Evolutionary conservation across 177 flowering plant genomes (phyloP).

Genomic region (Viscum album): DNA sequence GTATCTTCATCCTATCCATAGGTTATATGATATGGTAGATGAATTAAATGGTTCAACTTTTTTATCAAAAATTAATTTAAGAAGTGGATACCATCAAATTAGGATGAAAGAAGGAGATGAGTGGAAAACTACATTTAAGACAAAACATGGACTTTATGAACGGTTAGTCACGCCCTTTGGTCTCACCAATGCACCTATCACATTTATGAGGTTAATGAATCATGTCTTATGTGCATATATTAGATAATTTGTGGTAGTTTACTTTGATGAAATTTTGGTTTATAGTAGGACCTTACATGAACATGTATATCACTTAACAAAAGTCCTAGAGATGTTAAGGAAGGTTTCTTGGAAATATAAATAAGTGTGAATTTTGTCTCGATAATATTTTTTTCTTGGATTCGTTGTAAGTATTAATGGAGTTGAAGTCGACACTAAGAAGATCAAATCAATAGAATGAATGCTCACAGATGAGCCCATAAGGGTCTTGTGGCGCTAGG

Average conservation of each 20-base stretch:
- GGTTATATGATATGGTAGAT: background rate
- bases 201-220: background rate
- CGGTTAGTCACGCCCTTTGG: background rate
- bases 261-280: background rate
- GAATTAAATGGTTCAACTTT: background rate
- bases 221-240: background rate
- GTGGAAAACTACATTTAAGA: background rate
- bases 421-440: background rate
- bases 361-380: background rate
- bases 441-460: no score
- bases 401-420: background rate
- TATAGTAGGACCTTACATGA: background rate
- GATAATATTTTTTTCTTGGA: background rate
- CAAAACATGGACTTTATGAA: background rate
- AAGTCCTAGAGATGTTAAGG: background rate
- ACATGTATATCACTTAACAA: background rate
- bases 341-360: background rate
- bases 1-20: background rate
- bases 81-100: background rate
- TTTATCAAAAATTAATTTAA: background rate
- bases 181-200: background rate
- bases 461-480: no score
- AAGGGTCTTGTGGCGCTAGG: no score
- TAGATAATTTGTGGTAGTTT: background rate
- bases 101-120: background rate